phyloP scores from a whole-genome alignment of 2,329 filamentous ascomycete species.

The Coniochaeta hoffmannii region DNA sequence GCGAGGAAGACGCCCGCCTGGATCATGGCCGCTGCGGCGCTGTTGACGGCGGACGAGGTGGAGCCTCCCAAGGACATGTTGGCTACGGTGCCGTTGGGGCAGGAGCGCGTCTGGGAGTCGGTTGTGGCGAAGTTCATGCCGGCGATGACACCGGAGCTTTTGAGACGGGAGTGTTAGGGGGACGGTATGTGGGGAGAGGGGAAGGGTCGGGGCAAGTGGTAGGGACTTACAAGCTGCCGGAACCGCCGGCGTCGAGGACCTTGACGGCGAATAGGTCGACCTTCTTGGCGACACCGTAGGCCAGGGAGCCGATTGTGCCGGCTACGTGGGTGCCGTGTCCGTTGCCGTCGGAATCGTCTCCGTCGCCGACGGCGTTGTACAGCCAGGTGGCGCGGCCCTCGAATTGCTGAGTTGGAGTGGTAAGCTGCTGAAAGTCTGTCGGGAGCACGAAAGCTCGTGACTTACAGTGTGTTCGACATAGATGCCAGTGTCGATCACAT shows the following conservation, averaged over 20 bases:
- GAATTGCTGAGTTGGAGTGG: constrained; percentile 20
- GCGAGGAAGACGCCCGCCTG: constrained; percentile 42
- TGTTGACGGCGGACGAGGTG: constrained; percentile 39
- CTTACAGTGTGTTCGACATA: constrained; percentile 25
- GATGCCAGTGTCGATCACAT: constrained; percentile 42
- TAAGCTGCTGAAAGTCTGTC: not conserved
- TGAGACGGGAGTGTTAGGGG: not conserved
- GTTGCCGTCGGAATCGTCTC: constrained; percentile 29
- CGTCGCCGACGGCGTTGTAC: constrained; percentile 27
- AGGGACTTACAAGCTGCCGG: constrained; percentile 21
- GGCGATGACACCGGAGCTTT: constrained; percentile 31
- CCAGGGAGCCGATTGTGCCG: constrained; percentile 18
- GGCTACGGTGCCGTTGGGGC: constrained; percentile 38
- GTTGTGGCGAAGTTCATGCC: constrained; percentile 34
- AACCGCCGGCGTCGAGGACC: constrained; percentile 31
- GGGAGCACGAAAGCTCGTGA: not conserved
- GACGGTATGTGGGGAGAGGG: not conserved
- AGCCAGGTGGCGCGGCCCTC: constrained; percentile 32
- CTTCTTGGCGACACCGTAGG: constrained; percentile 38
- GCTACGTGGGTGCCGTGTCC: constrained; percentile 42
- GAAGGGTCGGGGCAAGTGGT: not conserved
- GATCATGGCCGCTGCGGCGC: constrained; percentile 38
- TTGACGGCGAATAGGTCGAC: constrained; percentile 35
- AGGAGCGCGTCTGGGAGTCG: constrained; percentile 26
- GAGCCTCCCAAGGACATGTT: constrained; percentile 51